Evolutionary conservation across 768 basidiomycete species (phyloP), one percentile per base, ranked within the genome.

Genomic region (Trametes maxima): DNA sequence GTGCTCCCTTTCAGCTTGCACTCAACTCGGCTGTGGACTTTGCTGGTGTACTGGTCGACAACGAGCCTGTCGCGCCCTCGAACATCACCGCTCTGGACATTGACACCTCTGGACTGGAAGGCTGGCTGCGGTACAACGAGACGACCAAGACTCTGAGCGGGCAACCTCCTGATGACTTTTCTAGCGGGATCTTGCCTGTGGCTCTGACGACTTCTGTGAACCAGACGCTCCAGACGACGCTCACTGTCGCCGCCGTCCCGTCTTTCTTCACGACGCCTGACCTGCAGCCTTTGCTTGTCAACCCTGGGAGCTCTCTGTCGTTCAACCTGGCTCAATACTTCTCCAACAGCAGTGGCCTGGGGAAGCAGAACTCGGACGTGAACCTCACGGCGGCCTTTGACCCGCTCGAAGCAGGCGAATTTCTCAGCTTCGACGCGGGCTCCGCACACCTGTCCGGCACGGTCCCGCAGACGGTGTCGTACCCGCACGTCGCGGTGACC

Each of bases 251-350:
- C 25, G 71, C 92, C 21, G 84, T 88, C 10, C 81, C 88, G 3
- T 89, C 92, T 3, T 90, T 84, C 72, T 96, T 97, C 76, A 76
- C 81, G 12, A 63, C 76, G 21, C 76, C 84, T 21, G 74, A 76
- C 35, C 74, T 93, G 45, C 84, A 89, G 17, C 78, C 85, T 21
- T 74, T 89, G 50, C 75, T 82, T 49, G 81, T 79, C 40, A 76
- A 78, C 24, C 83, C 82, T 14, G 85, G 84, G 10, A 72, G 80
- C 50, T 44, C 71, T 3, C 74, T 92, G 45, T 67, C 76, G 7
- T 87, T 90, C 67, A 72, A 79, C 65, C 76, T 95, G 39, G 67
- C 71, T 2, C 75, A 76, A 35, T 87, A 81, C 73, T 82, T 89
- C 67, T 83, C 84, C 22, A 83, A 85, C 66, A 73, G 73, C 7